phyloP scores from a whole-genome alignment of 495 filamentous ascomycete genomes.

The Hypoxylon intermedium region DNA sequence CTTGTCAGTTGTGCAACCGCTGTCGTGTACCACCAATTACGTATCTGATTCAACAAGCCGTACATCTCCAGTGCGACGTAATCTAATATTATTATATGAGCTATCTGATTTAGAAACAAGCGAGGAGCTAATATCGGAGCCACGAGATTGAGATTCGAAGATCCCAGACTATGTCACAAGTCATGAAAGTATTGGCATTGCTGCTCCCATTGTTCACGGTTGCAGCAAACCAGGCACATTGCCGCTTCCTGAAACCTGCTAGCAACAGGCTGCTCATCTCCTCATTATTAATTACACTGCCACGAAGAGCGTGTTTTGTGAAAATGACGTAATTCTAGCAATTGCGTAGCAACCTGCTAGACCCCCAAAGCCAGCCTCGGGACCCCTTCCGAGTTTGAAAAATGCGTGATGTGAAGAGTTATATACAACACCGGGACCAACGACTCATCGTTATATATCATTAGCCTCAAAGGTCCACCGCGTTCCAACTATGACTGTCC shows the following conservation, averaged over 20 bases:
- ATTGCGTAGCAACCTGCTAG: constrained; percentile 6
- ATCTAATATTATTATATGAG: too few species aligned
- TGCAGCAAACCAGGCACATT: not conserved
- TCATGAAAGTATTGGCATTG: not conserved
- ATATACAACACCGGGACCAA: constrained; percentile 16
- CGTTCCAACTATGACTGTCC: not conserved
- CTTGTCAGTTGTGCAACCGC: too few species aligned
- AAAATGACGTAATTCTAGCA: not conserved
- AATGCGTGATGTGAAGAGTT: constrained; percentile 6
- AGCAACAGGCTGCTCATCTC: not conserved
- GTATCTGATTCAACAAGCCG: too few species aligned
- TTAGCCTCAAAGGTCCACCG: not conserved
- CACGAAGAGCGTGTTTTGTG: not conserved
- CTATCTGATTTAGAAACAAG: too few species aligned
- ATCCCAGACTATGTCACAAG: not conserved
- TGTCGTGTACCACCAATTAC: too few species aligned
- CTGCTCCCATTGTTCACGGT: not conserved
- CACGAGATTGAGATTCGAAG: not conserved
- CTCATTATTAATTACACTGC: not conserved
- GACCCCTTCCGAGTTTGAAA: not conserved
- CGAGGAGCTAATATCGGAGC: too few species aligned
- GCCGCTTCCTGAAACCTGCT: too few species aligned
- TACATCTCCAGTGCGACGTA: too few species aligned
- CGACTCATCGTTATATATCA: not conserved
- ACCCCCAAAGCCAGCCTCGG: not conserved